Evolutionary conservation across 2,329 filamentous ascomycete genomes (phyloP).

Genomic region (Talaromyces sp.): DNA sequence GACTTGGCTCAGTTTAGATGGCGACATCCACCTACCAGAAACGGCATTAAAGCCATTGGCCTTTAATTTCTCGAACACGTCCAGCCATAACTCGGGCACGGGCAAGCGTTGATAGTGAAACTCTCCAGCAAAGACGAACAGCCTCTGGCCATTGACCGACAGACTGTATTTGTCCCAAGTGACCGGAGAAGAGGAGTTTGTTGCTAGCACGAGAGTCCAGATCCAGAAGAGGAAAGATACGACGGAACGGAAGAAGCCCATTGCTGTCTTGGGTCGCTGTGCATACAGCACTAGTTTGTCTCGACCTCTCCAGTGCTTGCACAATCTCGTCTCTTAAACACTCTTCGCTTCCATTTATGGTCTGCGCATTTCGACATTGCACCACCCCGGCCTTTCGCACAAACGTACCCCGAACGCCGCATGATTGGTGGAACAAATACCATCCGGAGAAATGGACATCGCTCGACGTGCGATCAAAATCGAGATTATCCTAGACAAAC

Average conservation of each 20-base stretch:
- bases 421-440: constrained; percentile 19
- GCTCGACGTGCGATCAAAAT: not conserved
- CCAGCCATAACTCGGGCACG: constrained; percentile 51
- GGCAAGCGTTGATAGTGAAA: constrained; percentile 53
- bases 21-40: constrained; percentile 14
- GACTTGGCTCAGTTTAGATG: not conserved
- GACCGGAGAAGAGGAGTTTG: constrained; percentile 29
- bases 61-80: constrained; percentile 53
- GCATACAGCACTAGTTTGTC: not conserved
- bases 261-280: not conserved
- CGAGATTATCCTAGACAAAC: not conserved
- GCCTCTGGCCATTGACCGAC: constrained; percentile 45
- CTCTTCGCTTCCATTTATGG: not conserved
- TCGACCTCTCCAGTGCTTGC: not conserved
- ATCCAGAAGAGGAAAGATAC: not conserved
- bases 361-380: not conserved
- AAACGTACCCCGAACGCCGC: not conserved
- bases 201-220: not conserved
- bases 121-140: constrained; percentile 48
- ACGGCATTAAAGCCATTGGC: constrained; percentile 52
- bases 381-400: not conserved
- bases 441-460: not conserved
- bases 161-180: constrained; percentile 52
- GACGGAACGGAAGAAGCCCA: constrained; percentile 1
- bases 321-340: not conserved